phyloP scores from a whole-genome alignment of 2,329 filamentous ascomycete species.

The Diaporthe humulicola region DNA sequence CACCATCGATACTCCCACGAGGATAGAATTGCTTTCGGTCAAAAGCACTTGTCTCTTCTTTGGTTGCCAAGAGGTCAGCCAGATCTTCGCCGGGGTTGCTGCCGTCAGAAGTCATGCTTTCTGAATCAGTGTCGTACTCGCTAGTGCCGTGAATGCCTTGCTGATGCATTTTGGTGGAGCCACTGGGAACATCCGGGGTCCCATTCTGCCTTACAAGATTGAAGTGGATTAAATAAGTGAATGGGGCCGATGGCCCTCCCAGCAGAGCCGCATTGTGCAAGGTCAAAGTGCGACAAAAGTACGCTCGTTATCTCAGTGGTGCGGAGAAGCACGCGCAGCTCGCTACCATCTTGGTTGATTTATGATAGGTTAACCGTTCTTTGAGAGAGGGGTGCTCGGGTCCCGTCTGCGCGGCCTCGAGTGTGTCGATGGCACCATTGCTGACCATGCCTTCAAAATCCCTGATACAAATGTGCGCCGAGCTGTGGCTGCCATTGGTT shows the following conservation, averaged over 20 bases:
- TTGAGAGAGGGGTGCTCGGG: not conserved
- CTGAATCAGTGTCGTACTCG: not conserved
- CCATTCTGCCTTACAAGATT: not conserved
- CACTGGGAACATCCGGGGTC: not conserved
- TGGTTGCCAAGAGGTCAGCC: not conserved
- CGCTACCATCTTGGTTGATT: not conserved
- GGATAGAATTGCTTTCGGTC: not conserved
- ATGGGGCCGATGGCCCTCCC: not conserved
- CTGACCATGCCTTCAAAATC: not conserved
- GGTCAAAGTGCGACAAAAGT: not conserved
- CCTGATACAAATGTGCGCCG: not conserved
- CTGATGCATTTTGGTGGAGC: not conserved
- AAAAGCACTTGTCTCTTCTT: not conserved
- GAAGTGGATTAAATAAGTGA: not conserved
- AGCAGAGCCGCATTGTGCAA: constrained; percentile 6
- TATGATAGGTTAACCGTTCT: not conserved
- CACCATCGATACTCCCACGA: not conserved
- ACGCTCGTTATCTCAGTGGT: not conserved
- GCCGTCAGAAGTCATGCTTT: not conserved
- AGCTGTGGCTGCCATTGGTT: not conserved
- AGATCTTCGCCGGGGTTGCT: not conserved
- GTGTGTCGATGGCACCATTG: not conserved
- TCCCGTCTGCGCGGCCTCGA: not conserved
- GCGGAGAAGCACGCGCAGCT: not conserved
- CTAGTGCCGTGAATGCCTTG: not conserved